These are phyloP conservation scores for Orbilia quercus DNA, from an alignment of 2,329 filamentous ascomycete species.

Conservation along the genomic window DNA sequence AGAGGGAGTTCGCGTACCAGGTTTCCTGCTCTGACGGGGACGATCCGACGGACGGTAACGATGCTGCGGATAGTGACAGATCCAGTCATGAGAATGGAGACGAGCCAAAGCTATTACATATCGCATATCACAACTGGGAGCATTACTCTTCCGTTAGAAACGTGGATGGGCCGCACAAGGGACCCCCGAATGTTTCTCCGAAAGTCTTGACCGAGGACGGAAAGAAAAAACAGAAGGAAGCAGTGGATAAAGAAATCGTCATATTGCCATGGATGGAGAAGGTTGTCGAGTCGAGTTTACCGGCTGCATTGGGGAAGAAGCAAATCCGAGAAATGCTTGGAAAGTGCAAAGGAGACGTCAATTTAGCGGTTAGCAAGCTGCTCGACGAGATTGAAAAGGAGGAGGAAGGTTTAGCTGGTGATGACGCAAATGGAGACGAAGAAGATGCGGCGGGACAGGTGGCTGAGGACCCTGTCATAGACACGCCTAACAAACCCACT, in stretches of 20 bases:
- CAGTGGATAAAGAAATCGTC: slow-evolving; percentile 62
- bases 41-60: slow-evolving; percentile 62
- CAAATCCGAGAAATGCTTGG: slow-evolving; percentile 68
- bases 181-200: slow-evolving; percentile 66
- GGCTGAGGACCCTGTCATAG: slow-evolving; percentile 7
- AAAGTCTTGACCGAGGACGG: slow-evolving; percentile 63
- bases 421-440: neutral
- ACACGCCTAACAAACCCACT: neutral
- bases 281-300: slow-evolving; percentile 67
- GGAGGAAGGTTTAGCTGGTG: slow-evolving; percentile 9
- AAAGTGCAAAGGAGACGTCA: slow-evolving; percentile 68
- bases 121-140: slow-evolving; percentile 73
- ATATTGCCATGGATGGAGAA: slow-evolving; percentile 70
- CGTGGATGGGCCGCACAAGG: slow-evolving; percentile 70
- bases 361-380: slow-evolving; percentile 68
- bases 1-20: slow-evolving; percentile 67
- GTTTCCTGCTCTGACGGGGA: slow-evolving; percentile 62
- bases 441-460: slow-evolving; percentile 13
- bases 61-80: slow-evolving; percentile 57
- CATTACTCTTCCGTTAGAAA: slow-evolving; percentile 76
- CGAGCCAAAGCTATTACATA: slow-evolving; percentile 65
- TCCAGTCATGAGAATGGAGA: slow-evolving; percentile 60
- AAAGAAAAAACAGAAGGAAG: slow-evolving; percentile 62
- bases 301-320: slow-evolving; percentile 66
- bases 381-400: slow-evolving; percentile 65